Conservation (phyloP, 306 rosid genomes). For the Quercus berberidifolia region DNA sequence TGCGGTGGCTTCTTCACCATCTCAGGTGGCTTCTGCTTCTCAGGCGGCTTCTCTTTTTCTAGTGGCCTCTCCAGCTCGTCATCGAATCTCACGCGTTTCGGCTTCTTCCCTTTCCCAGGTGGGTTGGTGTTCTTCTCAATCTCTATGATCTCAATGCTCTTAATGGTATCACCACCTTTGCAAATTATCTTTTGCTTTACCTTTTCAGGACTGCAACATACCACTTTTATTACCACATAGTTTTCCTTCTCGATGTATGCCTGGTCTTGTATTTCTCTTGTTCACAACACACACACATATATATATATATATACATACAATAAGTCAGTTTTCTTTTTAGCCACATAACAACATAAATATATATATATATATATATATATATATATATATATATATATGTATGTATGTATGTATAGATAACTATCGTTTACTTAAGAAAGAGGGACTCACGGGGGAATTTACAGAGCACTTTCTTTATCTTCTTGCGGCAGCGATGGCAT, state of each 20-base stretch:
- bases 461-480: constrained; percentile 70
- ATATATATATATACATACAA: constrained; percentile 8
- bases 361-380: too few species aligned
- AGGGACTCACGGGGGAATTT: constrained; percentile 73
- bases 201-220: constrained; percentile 37
- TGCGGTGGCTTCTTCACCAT: too few species aligned
- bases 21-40: neutral
- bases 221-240: constrained; percentile 58
- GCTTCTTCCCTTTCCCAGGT: constrained; percentile 1
- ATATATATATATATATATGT: too few species aligned
- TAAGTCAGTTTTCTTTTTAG: constrained; percentile 25
- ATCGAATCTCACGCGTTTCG: neutral
- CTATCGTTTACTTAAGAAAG: neutral
- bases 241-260: constrained; percentile 49
- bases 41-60: too few species aligned
- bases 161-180: constrained; percentile 28
- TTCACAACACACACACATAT: constrained; percentile 29
- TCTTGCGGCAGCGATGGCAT: constrained; percentile 64
- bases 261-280: constrained; percentile 82
- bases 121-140: neutral
- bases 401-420: neutral
- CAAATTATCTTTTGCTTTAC: neutral
- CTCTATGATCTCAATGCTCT: constrained; percentile 44
- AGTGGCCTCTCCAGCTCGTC: too few species aligned
- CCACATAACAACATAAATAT: neutral